Percentiles rank a stretch among this genome's conserved stretches.
Conservation (phyloP, 2,329 filamentous ascomycete species). For the Xylariaceae sp. region DNA sequence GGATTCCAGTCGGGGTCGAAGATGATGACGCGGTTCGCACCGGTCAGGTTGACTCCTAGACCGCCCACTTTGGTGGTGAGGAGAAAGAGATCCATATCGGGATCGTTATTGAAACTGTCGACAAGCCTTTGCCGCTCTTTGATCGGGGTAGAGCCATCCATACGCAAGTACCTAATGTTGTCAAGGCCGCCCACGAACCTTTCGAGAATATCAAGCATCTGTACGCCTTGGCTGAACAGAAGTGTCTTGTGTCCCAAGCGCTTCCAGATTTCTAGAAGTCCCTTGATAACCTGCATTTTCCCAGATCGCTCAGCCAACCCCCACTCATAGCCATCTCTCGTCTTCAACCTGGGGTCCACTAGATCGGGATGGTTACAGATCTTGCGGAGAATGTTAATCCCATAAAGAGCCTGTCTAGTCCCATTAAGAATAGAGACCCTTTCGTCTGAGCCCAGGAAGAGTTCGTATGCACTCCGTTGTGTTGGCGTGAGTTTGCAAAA, state of each 20-base stretch:
- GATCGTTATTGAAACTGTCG: slow-evolving; percentile 82
- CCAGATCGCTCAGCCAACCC: slow-evolving; percentile 74
- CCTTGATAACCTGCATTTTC: slow-evolving; percentile 93
- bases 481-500: slow-evolving; percentile 85
- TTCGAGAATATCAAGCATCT: slow-evolving; percentile 93
- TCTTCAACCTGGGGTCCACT: slow-evolving; percentile 50
- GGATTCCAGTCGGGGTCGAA: slow-evolving; percentile 99
- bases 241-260: slow-evolving; percentile 85
- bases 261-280: slow-evolving; percentile 81
- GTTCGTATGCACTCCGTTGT: slow-evolving; percentile 73
- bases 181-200: slow-evolving; percentile 63
- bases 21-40: slow-evolving; percentile 92
- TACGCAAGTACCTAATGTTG: slow-evolving; percentile 70
- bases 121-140: slow-evolving; percentile 84
- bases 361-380: slow-evolving; percentile 98
- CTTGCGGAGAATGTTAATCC: slow-evolving; percentile 87
- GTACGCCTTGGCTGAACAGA: slow-evolving; percentile 85
- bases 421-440: slow-evolving; percentile 74
- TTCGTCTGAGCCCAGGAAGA: slow-evolving; percentile 74
- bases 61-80: slow-evolving; percentile 94
- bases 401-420: slow-evolving; percentile 73
- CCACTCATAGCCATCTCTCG: slow-evolving; percentile 63
- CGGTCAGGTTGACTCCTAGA: slow-evolving; percentile 87
- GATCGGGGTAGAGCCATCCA: slow-evolving; percentile 90
- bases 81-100: slow-evolving; percentile 76